phyloP scores from a whole-genome alignment of 495 filamentous ascomycete species.

The Penicillium pulvis region DNA sequence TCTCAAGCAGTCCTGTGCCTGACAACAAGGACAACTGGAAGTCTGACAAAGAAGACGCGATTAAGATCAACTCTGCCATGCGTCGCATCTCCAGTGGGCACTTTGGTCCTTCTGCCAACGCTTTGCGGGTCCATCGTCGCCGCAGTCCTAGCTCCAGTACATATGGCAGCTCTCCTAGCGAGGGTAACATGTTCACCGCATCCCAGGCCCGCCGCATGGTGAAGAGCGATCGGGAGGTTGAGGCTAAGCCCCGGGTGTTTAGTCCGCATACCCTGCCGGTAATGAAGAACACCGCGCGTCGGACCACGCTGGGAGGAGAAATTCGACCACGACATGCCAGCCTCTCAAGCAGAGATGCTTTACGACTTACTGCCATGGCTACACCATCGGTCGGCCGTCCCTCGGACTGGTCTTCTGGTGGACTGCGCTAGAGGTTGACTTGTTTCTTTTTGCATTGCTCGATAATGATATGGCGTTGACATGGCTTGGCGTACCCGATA shows the following conservation, averaged over 20 bases:
- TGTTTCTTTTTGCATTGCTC: slow-evolving; percentile 17
- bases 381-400: slow-evolving; percentile 26
- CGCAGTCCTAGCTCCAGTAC: slow-evolving; percentile 62
- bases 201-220: slow-evolving; percentile 72
- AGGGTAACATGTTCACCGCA: slow-evolving; percentile 65
- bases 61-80: slow-evolving; percentile 64
- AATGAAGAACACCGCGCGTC: slow-evolving; percentile 58
- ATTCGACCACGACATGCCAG: slow-evolving; percentile 48
- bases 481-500: slow-evolving; percentile 39
- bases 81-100: slow-evolving; percentile 54
- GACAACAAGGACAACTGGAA: slow-evolving; percentile 48
- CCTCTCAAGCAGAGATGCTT: slow-evolving; percentile 44
- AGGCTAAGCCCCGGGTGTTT: slow-evolving; percentile 59
- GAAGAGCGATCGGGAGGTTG: slow-evolving; percentile 61
- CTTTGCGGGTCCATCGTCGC: slow-evolving; percentile 55
- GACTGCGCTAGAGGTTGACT: slow-evolving; percentile 19
- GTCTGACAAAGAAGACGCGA: slow-evolving; percentile 57
- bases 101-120: slow-evolving; percentile 29
- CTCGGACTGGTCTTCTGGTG: slow-evolving; percentile 19
- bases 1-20: slow-evolving; percentile 39
- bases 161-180: slow-evolving; percentile 57
- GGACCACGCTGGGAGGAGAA: slow-evolving; percentile 54
- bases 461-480: slow-evolving; percentile 15
- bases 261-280: slow-evolving; percentile 67
- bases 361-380: slow-evolving; percentile 45